Conservation (phyloP, 73 alveolate genomes). For the Paramecium sonneborni region DNA sequence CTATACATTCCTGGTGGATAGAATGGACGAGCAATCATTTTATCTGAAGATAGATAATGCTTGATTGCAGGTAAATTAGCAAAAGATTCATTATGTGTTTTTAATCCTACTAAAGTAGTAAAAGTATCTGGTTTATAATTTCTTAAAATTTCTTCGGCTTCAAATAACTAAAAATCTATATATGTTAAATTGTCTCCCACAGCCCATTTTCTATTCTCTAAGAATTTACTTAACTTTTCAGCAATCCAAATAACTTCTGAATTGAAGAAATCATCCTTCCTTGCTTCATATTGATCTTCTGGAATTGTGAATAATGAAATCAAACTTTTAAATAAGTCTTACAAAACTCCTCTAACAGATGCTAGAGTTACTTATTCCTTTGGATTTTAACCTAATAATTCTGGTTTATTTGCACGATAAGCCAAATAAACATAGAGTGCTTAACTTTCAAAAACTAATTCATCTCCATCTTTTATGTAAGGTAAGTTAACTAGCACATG, state of each 20-base stretch:
- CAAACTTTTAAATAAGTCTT: neutral
- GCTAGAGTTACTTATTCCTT: constrained; percentile 40
- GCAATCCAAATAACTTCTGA: constrained; percentile 7
- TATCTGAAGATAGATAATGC: neutral
- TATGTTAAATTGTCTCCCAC: constrained; percentile 55
- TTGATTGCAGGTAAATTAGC: neutral
- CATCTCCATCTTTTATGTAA: constrained; percentile 57
- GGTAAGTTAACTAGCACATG: constrained; percentile 61
- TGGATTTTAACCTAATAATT: constrained; percentile 30
- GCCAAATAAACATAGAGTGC: constrained; percentile 59
- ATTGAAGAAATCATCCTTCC: neutral
- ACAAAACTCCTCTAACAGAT: constrained; percentile 11
- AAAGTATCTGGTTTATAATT: neutral
- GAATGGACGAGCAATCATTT: neutral
- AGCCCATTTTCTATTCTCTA: constrained; percentile 29
- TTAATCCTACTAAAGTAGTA: neutral
- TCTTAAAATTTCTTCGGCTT: constrained; percentile 48
- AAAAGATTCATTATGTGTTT: neutral
- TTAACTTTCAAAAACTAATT: constrained; percentile 28
- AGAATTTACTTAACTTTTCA: neutral
- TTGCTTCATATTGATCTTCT: neutral
- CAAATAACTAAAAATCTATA: constrained; percentile 54
- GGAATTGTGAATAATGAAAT: neutral
- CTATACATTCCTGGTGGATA: constrained; percentile 1
- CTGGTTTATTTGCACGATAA: constrained; percentile 32